These are phyloP conservation scores for Monosporascus cannonballus DNA, from an alignment of 2,329 filamentous ascomycete genomes.

Conservation along the genomic window DNA sequence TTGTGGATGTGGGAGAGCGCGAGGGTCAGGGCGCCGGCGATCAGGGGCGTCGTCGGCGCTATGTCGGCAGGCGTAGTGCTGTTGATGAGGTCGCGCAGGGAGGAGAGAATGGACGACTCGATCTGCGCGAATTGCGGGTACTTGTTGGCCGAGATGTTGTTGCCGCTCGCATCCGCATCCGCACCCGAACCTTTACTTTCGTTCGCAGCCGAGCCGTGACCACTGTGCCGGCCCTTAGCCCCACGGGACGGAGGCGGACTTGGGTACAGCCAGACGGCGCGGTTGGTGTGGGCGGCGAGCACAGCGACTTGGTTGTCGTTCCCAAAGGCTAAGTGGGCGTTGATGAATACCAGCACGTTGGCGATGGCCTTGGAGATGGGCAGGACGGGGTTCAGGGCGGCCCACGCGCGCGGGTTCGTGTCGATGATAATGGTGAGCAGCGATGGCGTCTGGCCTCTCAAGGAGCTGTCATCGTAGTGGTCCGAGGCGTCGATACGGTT, in stretches of 20 bases:
- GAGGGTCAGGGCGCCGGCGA: conserved; percentile 85
- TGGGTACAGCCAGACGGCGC: conserved; percentile 87
- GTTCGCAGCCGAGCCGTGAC: conserved; percentile 18
- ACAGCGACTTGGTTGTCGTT: conserved; percentile 90
- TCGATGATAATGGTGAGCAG: conserved; percentile 89
- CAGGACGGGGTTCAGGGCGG: conserved; percentile 65
- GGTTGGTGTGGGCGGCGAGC: conserved; percentile 81
- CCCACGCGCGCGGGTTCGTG: conserved; percentile 94
- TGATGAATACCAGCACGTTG: conserved; percentile 90
- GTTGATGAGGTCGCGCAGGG: conserved; percentile 67
- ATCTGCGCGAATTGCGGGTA: conserved; percentile 87
- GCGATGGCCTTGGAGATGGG: conserved; percentile 80
- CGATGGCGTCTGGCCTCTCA: conserved; percentile 59
- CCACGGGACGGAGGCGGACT: conserved; percentile 20
- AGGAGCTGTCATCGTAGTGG: conserved; percentile 51
- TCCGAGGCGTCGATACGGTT: conserved; percentile 52
- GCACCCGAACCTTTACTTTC: neutral
- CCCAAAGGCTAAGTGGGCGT: conserved; percentile 90
- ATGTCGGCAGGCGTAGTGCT: conserved; percentile 61
- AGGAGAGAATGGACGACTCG: conserved; percentile 71
- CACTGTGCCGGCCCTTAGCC: conserved; percentile 15
- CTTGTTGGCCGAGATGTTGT: conserved; percentile 65
- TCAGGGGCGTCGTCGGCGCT: conserved; percentile 72
- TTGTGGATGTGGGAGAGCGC: conserved; percentile 90
- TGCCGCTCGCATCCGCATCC: neutral